Evolutionary conservation across 345 rosid genomes (phyloP).

Genomic region (Rhizophora apiculata): DNA sequence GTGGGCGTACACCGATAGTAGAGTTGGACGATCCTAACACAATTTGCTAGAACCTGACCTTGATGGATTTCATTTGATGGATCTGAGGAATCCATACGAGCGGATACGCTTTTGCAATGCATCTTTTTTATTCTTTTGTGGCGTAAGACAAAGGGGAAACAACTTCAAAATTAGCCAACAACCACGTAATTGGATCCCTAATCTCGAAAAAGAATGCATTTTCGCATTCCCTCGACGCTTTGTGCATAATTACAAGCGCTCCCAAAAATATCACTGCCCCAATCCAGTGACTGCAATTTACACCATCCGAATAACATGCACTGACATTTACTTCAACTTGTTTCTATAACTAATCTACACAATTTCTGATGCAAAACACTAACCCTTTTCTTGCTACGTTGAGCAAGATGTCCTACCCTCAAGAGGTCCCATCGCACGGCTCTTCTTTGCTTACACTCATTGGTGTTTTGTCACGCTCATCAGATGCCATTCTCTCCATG

Average conservation of each 20-base stretch:
- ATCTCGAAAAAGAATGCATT: too few species aligned
- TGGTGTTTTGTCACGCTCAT: slow-evolving; percentile 19
- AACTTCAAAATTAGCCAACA: not conserved
- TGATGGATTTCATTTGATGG: too few species aligned
- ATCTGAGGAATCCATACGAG: too few species aligned
- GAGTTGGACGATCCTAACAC: too few species aligned
- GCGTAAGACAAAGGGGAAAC: too few species aligned
- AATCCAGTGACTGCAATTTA: not conserved
- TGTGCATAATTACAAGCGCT: not conserved
- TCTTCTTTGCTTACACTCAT: slow-evolving; percentile 25
- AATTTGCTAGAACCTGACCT: too few species aligned
- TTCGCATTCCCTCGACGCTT: not conserved
- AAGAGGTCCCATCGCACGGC: slow-evolving; percentile 12
- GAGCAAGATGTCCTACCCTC: slow-evolving; percentile 13
- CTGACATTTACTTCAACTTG: slow-evolving; percentile 12
- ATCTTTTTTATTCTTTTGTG: too few species aligned
- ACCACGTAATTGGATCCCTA: not conserved
- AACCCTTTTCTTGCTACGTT: slow-evolving; percentile 2
- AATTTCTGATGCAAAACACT: slow-evolving; percentile 10
- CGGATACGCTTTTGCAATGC: too few species aligned
- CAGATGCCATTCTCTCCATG: not conserved
- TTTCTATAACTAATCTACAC: slow-evolving; percentile 23
- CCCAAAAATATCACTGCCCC: not conserved
- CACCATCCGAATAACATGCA: not conserved
- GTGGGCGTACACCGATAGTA: too few species aligned